A percentile compares a stretch with the other conserved stretches of the same genome.
Evolutionary conservation across 1,284 basidiomycete species (phyloP).

Genomic region (Puccinia triticina): DNA sequence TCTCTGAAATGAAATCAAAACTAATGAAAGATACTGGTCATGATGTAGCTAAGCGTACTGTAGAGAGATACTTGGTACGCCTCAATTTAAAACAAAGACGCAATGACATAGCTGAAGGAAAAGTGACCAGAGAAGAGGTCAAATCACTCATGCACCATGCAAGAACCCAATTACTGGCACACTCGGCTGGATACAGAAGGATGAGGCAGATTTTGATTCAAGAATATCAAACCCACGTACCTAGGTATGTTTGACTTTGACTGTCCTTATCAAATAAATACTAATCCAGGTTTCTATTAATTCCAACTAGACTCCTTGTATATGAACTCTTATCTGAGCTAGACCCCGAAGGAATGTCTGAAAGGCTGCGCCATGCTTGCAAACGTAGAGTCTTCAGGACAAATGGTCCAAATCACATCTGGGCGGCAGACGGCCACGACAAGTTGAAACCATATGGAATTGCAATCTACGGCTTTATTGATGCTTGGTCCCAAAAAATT

Average conservation of each 20-base stretch:
- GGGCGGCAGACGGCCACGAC: no score
- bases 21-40: not conserved
- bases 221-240: no score
- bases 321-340: not conserved
- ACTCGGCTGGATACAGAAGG: not conserved
- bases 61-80: not conserved
- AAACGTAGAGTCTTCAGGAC: not conserved
- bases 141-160: not conserved
- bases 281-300: not conserved
- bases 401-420: slow-evolving; percentile 2
- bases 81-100: not conserved
- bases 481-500: no score
- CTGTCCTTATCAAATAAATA: not conserved
- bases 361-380: slow-evolving; percentile 9
- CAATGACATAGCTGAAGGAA: not conserved
- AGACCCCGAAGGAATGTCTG: not conserved
- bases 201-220: not conserved
- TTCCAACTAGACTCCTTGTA: not conserved
- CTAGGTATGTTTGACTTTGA: not conserved
- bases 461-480: no score
- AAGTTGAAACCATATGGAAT: no score
- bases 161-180: not conserved
- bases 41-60: not conserved
- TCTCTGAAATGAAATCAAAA: not conserved
- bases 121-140: not conserved